Evolutionary conservation across 2,329 filamentous ascomycete genomes (phyloP).

Genomic region (Botrytis medusae): DNA sequence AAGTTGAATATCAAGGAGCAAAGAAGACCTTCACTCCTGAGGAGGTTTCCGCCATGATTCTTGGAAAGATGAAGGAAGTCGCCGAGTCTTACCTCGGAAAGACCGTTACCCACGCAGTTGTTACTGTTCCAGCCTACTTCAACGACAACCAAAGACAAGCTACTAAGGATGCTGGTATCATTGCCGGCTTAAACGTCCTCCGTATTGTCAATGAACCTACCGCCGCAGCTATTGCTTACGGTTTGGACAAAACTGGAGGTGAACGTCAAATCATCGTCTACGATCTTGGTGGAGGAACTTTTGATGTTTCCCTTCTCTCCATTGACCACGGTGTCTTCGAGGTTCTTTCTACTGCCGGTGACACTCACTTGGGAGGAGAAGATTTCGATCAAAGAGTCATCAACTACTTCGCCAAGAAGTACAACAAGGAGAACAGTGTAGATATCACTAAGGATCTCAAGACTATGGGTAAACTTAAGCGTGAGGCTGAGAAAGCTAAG

Average conservation of each 20-base stretch:
- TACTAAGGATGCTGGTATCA: constrained; percentile 90
- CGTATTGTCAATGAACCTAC: constrained; percentile 97
- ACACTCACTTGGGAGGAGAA: constrained; percentile 96
- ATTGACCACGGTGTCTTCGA: constrained; percentile 93
- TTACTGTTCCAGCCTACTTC: constrained; percentile 97
- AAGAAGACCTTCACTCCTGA: constrained; percentile 75
- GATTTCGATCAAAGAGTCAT: constrained; percentile 99
- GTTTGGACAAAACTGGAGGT: constrained; percentile 79
- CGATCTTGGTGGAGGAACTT: constrained; percentile 91
- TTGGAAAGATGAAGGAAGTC: constrained; percentile 82
- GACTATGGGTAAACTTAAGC: constrained; percentile 99
- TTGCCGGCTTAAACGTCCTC: constrained; percentile 91
- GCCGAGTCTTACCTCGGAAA: constrained; percentile 77
- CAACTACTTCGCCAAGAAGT: constrained; percentile 92
- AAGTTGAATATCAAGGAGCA: constrained; percentile 58
- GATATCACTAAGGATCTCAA: constrained; percentile 93
- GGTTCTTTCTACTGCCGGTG: constrained; percentile 91
- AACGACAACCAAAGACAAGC: constrained; percentile 97
- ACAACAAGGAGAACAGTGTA: constrained; percentile 97
- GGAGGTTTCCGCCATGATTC: constrained; percentile 78
- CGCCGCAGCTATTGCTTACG: constrained; percentile 92
- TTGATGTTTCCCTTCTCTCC: constrained; percentile 89
- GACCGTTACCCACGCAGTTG: constrained; percentile 83
- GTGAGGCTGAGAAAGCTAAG: constrained; percentile 99
- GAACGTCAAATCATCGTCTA: constrained; percentile 91